Conservation (phyloP, 768 basidiomycete genomes). For the Fomitopsis serialis region DNA sequence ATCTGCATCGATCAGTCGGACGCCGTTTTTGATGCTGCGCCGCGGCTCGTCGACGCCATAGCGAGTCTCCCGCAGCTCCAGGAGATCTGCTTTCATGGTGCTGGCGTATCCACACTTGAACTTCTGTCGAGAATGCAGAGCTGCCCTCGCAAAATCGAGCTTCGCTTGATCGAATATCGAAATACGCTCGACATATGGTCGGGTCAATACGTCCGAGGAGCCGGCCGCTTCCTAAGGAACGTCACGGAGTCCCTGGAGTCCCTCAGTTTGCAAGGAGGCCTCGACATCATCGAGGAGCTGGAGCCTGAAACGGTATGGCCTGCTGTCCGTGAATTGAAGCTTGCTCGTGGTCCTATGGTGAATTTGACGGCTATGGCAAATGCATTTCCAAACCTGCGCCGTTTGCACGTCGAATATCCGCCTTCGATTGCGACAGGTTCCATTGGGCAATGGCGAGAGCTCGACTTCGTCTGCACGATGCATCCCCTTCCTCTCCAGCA, state of each 20-base stretch:
- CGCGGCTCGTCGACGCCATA: not conserved
- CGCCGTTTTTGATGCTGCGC: not conserved
- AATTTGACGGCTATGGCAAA: not conserved
- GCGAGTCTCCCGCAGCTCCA: not conserved
- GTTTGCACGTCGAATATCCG: not conserved
- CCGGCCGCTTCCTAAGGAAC: not conserved
- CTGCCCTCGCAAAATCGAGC: not conserved
- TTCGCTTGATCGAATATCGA: not conserved
- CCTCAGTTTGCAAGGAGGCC: not conserved
- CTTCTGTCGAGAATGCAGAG: not conserved
- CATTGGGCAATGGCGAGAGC: not conserved
- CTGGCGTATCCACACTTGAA: not conserved
- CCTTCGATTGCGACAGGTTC: not conserved
- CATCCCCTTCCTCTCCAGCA: no score
- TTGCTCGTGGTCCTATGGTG: not conserved
- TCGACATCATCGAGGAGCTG: not conserved
- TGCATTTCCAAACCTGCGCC: not conserved
- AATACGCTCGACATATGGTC: not conserved
- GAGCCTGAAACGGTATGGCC: not conserved
- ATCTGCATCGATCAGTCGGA: not conserved
- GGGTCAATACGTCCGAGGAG: not conserved
- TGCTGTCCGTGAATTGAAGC: not conserved
- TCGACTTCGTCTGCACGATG: not conserved
- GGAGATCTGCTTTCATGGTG: not conserved
- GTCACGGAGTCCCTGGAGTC: not conserved